Base-by-base conservation (phyloP, 2,329 filamentous ascomycete genomes). In the Cladosporium phlei region DNA sequence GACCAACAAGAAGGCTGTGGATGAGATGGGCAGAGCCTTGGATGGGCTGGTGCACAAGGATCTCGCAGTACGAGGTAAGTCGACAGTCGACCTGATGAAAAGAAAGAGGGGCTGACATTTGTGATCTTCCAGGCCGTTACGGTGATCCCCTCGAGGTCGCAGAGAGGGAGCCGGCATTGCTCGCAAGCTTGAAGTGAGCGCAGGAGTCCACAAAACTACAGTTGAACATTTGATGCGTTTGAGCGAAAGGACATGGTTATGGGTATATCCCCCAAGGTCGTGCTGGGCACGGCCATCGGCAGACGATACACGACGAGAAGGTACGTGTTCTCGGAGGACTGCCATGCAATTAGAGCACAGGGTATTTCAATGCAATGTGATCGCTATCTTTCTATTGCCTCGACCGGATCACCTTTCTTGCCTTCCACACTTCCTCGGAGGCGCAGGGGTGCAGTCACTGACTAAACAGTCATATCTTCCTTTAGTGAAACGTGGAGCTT, bases 1-100 rank as follows among this genome's bases (percentile, higher is more conserved):
- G 76, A 70, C 69, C 54, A 78, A 70, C 51, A 77, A 75, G 61
- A 79, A 78, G 56, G 74, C 76, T 4, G 61, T 72, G 51, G 78
- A 81, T 49, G 79, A 82, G 46, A 74, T 69, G 53, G 65, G 71
- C 33, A 66, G 74, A 20, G 73, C 72, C 14, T 68, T 70, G 67
- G 71, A 74, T 21, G 58, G 56, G 51, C 54, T 82, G 37, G 57
- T 77, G 38, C 76, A 82, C 58, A 69, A 68, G 55, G 70, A 76
- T 16, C 30, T 27, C 3, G 56, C 56, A 50, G 50, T 66, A n/a
- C 55, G 55, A 46, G 58, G 64, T 66, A 49, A 50, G 62, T 56
- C 22, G 20, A 39, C n/a, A 5, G 34, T n/a, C 28, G 10, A 6
- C 16, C 37, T 6, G 37, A 10, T 4, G 11, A n/a, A 29, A 22